phyloP scores from a whole-genome alignment of 2,329 filamentous ascomycete species.

The Penicillium polonicum region DNA sequence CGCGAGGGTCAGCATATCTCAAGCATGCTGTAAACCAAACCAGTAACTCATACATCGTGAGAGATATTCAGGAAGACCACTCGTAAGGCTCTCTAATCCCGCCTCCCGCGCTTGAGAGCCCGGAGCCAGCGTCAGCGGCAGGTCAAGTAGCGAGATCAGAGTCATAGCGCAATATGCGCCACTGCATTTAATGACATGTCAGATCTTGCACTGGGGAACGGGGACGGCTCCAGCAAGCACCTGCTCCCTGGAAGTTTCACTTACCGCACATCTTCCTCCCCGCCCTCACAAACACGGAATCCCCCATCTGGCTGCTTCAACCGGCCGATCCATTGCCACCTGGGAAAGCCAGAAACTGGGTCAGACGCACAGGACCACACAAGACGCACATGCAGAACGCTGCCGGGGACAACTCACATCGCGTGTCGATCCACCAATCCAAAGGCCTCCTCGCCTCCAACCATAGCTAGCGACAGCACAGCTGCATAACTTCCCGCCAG shows the following conservation, averaged over 20 bases:
- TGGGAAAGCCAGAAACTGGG: constrained; percentile 21
- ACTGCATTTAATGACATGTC: constrained; percentile 45
- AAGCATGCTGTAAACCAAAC: neutral
- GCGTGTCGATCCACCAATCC: constrained; percentile 74
- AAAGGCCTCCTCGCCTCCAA: constrained; percentile 72
- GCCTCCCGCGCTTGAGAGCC: constrained; percentile 66
- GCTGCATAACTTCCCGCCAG: constrained; percentile 85
- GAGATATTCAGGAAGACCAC: constrained; percentile 75
- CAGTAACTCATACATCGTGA: constrained; percentile 63
- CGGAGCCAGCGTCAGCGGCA: constrained; percentile 75
- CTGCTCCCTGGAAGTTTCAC: constrained; percentile 19
- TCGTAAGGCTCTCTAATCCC: constrained; percentile 66
- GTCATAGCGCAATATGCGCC: constrained; percentile 91
- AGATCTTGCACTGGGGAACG: constrained; percentile 17
- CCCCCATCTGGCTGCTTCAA: constrained; percentile 86
- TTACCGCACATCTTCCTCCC: constrained; percentile 89
- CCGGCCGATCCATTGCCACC: constrained; percentile 81
- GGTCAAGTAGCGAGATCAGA: constrained; percentile 75
- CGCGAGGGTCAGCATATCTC: constrained; percentile 15
- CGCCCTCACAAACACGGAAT: constrained; percentile 82
- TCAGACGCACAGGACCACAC: constrained; percentile 22
- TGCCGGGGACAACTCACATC: constrained; percentile 53
- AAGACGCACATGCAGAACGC: neutral
- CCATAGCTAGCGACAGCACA: constrained; percentile 73
- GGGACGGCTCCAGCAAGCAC: neutral